Percentiles rank a stretch among this genome's conserved stretches.
phyloP scores from a whole-genome alignment of 2,329 filamentous ascomycete genomes.

The Cordyceps farinosa region DNA sequence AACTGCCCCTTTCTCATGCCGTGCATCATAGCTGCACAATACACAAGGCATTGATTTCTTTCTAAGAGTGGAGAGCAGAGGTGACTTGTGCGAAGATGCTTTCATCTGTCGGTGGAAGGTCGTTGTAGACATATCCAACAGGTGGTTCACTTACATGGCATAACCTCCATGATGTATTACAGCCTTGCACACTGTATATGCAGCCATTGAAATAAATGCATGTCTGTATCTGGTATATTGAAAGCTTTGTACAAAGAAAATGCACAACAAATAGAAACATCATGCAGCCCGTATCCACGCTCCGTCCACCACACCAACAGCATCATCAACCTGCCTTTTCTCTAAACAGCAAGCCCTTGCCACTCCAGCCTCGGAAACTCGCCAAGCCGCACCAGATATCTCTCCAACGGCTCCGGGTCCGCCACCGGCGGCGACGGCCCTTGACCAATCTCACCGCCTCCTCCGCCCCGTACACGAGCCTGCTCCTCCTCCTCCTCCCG shows the following conservation, averaged over 20 bases:
- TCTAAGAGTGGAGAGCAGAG: too few relatives aligned
- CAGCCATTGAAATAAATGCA: not conserved
- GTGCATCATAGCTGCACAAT: not conserved
- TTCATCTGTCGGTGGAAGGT: too few relatives aligned
- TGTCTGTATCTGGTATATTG: not conserved
- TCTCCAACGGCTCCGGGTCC: constrained; percentile 2
- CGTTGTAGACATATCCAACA: too few relatives aligned
- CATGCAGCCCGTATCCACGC: not conserved
- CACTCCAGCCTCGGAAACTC: not conserved
- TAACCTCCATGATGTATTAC: too few relatives aligned
- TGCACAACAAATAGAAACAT: too few relatives aligned
- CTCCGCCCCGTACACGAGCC: too few relatives aligned
- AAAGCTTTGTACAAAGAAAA: not conserved
- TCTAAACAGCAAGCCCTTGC: not conserved
- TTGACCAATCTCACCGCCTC: not conserved
- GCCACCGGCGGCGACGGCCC: not conserved
- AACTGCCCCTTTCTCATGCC: not conserved
- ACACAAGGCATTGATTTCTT: not conserved
- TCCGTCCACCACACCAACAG: too few relatives aligned
- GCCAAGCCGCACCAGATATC: not conserved
- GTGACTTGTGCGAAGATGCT: too few relatives aligned
- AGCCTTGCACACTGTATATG: too few relatives aligned
- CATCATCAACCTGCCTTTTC: too few relatives aligned
- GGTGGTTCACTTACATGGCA: too few relatives aligned
- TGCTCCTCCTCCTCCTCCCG: not conserved